Evolutionary conservation across 2,329 filamentous ascomycete genomes (phyloP).

Genomic region (Diplodia scrobiculata): DNA sequence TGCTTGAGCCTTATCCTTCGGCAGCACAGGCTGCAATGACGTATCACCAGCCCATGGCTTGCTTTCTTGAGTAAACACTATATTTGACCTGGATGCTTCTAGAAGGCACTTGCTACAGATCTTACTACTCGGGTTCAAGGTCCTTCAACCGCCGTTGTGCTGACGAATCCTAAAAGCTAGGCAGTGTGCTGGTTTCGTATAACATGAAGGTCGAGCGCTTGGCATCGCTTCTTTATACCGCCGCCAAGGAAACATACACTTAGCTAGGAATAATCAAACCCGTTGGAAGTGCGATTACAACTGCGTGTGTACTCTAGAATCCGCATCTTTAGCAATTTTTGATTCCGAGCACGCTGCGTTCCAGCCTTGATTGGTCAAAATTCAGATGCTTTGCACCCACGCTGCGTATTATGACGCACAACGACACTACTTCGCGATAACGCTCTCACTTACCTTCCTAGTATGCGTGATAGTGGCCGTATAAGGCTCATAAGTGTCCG

Average conservation of each 20-base stretch:
- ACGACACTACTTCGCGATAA: neutral
- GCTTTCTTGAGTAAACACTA: neutral
- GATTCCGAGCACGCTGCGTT: neutral
- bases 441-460: too few relatives aligned
- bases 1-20: neutral
- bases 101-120: neutral
- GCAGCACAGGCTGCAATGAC: neutral
- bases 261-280: neutral
- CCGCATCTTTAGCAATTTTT: neutral
- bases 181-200: neutral
- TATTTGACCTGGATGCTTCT: neutral
- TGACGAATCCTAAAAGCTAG: neutral
- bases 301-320: neutral
- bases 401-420: neutral
- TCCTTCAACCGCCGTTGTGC: neutral
- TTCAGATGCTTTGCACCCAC: neutral
- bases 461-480: too few relatives aligned
- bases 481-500: too few relatives aligned
- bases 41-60: neutral
- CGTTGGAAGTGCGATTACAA: neutral
- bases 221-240: neutral
- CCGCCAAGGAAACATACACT: neutral
- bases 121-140: neutral
- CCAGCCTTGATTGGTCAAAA: neutral
- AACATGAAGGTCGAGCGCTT: neutral